Evolutionary conservation across 495 filamentous ascomycete species (phyloP).

Genomic region (Amorphotheca resinae): DNA sequence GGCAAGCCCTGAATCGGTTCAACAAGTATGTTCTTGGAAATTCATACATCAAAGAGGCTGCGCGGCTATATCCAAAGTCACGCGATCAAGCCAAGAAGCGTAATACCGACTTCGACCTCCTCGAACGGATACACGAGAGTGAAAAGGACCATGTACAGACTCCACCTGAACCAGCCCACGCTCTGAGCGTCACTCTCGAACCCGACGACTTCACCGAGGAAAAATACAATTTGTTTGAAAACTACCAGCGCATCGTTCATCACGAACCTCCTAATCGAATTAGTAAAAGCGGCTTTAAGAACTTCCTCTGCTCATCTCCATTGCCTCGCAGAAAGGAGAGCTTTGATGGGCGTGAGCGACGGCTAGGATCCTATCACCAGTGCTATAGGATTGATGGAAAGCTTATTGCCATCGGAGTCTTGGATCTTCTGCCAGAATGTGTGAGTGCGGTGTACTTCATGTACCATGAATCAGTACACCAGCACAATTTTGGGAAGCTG

Average conservation of each 20-base stretch:
- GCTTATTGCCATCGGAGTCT: conserved; percentile 75
- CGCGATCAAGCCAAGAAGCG: conserved; percentile 68
- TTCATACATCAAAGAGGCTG: conserved; percentile 59
- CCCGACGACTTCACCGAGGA: conserved; percentile 70
- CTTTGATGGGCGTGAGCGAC: conserved; percentile 37
- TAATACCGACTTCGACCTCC: conserved; percentile 62
- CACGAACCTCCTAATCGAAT: conserved; percentile 57
- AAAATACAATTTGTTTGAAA: conserved; percentile 71
- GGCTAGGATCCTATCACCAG: conserved; percentile 85
- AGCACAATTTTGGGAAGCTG: conserved; percentile 76
- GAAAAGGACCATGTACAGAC: conserved; percentile 25
- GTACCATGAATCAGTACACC: conserved; percentile 73
- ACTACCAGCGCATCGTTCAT: conserved; percentile 79
- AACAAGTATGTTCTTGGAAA: conserved; percentile 74
- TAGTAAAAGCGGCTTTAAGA: conserved; percentile 54
- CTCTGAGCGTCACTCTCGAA: conserved; percentile 69
- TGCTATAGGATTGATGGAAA: conserved; percentile 86
- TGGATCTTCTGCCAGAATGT: conserved; percentile 75
- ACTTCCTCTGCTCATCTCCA: conserved; percentile 77
- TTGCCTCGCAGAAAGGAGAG: conserved; percentile 39
- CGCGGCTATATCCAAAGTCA: conserved; percentile 60
- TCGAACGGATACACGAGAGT: conserved; percentile 56
- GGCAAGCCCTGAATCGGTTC: conserved; percentile 83
- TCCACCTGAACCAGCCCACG: conserved; percentile 54
- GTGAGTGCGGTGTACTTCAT: conserved; percentile 94